These are phyloP conservation scores for Fusarium sublunatum DNA, from an alignment of 2,329 filamentous ascomycete genomes.

Conservation along the genomic window DNA sequence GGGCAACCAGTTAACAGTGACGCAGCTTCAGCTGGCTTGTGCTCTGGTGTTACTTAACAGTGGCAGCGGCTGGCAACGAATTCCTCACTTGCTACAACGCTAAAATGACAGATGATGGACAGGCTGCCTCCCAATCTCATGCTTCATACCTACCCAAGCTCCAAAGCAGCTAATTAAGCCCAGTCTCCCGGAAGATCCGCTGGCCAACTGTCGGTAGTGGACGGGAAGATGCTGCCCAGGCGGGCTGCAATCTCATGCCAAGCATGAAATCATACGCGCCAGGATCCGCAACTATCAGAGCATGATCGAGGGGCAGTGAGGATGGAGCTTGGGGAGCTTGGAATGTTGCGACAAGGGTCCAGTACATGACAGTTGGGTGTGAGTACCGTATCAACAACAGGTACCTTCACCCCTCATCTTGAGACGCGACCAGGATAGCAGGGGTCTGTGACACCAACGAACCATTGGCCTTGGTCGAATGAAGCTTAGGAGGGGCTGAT, in stretches of 20 bases:
- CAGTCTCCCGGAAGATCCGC: constrained; percentile 26
- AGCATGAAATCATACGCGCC: constrained; percentile 46
- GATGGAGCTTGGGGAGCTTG: constrained; percentile 31
- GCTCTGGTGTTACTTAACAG: constrained; percentile 22
- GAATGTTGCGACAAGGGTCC: constrained; percentile 32
- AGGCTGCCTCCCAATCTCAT: constrained; percentile 30
- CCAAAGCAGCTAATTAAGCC: constrained; percentile 11
- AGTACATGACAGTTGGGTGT: constrained; percentile 28
- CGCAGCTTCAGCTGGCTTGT: constrained; percentile 44
- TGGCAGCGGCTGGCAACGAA: constrained; percentile 23
- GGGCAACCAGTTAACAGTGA: constrained; percentile 40
- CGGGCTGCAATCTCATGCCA: constrained; percentile 23
- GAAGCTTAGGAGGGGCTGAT: constrained; percentile 34
- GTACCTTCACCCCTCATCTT: constrained; percentile 41
- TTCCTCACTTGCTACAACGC: constrained; percentile 27
- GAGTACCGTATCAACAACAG: constrained; percentile 16
- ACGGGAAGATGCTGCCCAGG: background rate
- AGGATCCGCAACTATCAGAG: constrained; percentile 33
- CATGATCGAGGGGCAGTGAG: constrained; percentile 37
- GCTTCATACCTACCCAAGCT: constrained; percentile 11
- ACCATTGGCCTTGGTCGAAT: constrained; percentile 29
- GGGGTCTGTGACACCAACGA: constrained; percentile 42
- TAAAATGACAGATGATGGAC: constrained; percentile 17
- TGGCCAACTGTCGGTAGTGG: constrained; percentile 11
- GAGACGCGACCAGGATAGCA: constrained; percentile 10